Evolutionary conservation across 1,284 basidiomycete species (phyloP).

Genomic region (Naganishia albida): DNA sequence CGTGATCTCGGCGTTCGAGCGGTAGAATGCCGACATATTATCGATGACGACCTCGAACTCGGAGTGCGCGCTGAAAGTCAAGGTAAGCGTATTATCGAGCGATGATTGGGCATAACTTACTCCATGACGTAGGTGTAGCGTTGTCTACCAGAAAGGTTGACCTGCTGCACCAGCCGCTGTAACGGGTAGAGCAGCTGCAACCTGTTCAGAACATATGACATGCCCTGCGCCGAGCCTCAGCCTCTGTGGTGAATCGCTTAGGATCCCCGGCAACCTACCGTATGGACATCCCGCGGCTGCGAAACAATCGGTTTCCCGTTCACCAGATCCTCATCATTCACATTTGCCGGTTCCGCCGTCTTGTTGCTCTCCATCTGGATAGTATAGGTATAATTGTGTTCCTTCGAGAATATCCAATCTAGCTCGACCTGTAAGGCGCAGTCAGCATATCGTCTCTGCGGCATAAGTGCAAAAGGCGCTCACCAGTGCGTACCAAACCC

Average conservation of each 20-base stretch:
- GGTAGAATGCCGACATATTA: slow-evolving; percentile 35
- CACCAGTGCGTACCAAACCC: slow-evolving; percentile 38
- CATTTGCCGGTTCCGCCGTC: slow-evolving; percentile 39
- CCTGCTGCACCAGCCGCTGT: slow-evolving; percentile 36
- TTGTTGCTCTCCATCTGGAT: slow-evolving; percentile 38
- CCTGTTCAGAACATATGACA: slow-evolving; percentile 39
- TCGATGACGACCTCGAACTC: slow-evolving; percentile 34
- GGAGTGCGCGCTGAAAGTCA: slow-evolving; percentile 30
- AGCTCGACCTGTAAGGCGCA: slow-evolving; percentile 32
- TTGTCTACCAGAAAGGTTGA: slow-evolving; percentile 36
- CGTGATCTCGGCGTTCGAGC: slow-evolving; percentile 27
- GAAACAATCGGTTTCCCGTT: slow-evolving; percentile 32
- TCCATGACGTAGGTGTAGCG: slow-evolving; percentile 37
- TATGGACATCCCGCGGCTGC: slow-evolving; percentile 35
- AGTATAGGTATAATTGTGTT: slow-evolving; percentile 39
- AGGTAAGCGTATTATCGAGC: neutral
- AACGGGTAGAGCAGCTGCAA: slow-evolving; percentile 39
- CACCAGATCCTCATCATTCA: slow-evolving; percentile 36
- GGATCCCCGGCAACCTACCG: slow-evolving; percentile 22
- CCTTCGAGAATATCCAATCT: slow-evolving; percentile 40
- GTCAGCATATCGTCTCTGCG: neutral
- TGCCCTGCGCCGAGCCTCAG: slow-evolving; percentile 28
- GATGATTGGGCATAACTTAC: slow-evolving; percentile 18
- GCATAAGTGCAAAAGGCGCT: neutral
- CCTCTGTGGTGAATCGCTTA: neutral